Evolutionary conservation across 441 rosid genomes (phyloP), one percentile per base, ranked within the genome.

Genomic region (Heliophila coronopifolia): DNA sequence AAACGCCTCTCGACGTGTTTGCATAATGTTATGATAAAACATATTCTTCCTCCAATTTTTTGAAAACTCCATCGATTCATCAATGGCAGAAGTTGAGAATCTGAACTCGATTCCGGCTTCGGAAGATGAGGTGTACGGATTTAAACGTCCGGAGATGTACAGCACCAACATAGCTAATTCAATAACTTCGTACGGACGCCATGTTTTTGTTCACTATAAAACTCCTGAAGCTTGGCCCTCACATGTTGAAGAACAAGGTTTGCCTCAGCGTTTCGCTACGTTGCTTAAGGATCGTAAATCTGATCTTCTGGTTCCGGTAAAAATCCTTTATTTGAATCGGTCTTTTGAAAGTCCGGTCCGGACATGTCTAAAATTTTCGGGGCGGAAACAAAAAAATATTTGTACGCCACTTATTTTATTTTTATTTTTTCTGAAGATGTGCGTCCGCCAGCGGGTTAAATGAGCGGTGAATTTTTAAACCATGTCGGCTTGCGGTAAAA

Each of bases 141-240:
- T 91, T 75, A 73, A 65, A 57, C 71, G 95, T 11, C 46, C 71
- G 36, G 98, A 86, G 76, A 91, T 91, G 98, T 73, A 76, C 75
- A 61, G 73, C 54, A 20, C 24, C 28, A 78, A 71, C 34, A 83
- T 91, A n/a, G 73, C 86, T 3, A 83, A 80, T 11, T 78, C 96
- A 19, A 74, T 84, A 3, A 68, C 68, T 42, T 60, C 79, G 4
- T 79, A 83, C 51, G 88, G 75, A 46, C 84, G 97, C 8, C 95
- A 89, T 67, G 56, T 83, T 32, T 86, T 89, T 51, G 83, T 89
- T 23, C 73, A 78, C 37, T 80, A 63, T 55, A 79, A 77, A 44
- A 65, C 61, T 30, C 84, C 84, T 23, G 76, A 68, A 19, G 71
- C 67, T 20, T 89, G 97, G 95, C 66, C 66, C 15, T 67, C 91